phyloP scores from a whole-genome alignment of 805 yeast genomes.

The Babjeviella inositovora region DNA sequence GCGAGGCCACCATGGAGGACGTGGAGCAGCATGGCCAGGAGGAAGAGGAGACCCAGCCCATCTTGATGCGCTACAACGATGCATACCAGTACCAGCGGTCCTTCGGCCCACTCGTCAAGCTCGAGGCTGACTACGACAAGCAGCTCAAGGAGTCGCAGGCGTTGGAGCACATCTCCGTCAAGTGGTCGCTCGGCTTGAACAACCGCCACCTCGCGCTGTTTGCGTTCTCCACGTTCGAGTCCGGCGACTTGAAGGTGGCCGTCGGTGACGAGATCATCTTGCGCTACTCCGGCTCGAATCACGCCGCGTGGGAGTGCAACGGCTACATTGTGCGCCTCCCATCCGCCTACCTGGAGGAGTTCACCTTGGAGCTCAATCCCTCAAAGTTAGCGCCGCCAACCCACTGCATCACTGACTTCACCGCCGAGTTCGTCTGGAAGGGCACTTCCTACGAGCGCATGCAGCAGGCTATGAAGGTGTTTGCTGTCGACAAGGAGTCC shows the following conservation, averaged over 20 bases:
- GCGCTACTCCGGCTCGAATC: conserved; percentile 38
- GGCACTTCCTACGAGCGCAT: conserved; percentile 71
- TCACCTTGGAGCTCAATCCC: conserved; percentile 51
- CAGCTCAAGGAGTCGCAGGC: conserved; percentile 64
- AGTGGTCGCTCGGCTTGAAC: conserved; percentile 59
- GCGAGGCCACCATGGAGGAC: conserved; percentile 58
- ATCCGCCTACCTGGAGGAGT: conserved; percentile 44
- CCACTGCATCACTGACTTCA: conserved; percentile 44
- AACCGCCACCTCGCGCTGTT: conserved; percentile 57
- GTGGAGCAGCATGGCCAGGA: conserved; percentile 28
- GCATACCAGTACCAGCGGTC: conserved; percentile 76
- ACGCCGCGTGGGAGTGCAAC: conserved; percentile 52
- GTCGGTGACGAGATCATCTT: conserved; percentile 76
- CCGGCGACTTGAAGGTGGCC: conserved; percentile 49
- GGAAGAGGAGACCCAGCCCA: conserved; percentile 52
- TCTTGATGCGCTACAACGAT: conserved; percentile 62
- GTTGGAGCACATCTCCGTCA: conserved; percentile 52
- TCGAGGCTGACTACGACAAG: conserved; percentile 72
- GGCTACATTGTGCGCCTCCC: conserved; percentile 69
- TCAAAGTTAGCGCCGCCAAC: conserved; percentile 35
- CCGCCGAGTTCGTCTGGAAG: conserved; percentile 84
- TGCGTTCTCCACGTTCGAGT: conserved; percentile 49
- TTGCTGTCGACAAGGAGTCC: conserved; percentile 57
- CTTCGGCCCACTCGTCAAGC: conserved; percentile 68
- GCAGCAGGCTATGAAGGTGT: conserved; percentile 59